Percentiles rank a stretch among this genome's conserved stretches.
Conservation (phyloP, 2,329 filamentous ascomycete genomes). For the Talaromyces sp. region DNA sequence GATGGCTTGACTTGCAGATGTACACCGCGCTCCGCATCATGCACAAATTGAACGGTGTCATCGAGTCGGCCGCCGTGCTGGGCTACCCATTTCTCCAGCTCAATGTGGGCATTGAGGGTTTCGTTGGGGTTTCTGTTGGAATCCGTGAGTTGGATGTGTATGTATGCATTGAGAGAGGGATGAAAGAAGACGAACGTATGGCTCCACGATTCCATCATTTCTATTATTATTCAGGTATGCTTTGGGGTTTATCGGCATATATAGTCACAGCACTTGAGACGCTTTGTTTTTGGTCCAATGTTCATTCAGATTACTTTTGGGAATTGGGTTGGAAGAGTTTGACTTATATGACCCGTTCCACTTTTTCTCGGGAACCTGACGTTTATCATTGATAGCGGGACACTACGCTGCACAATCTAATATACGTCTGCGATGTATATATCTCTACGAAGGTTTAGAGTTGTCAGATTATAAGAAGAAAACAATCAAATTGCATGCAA, state of each 20-base stretch:
- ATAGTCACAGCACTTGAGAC: neutral
- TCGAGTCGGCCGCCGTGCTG: conserved; percentile 32
- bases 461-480: neutral
- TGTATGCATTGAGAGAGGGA: neutral
- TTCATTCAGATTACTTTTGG: neutral
- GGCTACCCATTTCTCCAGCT: conserved; percentile 33
- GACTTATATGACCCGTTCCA: neutral
- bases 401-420: neutral
- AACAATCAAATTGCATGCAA: conserved; percentile 10
- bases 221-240: neutral
- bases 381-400: neutral
- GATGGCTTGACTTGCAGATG: conserved; percentile 33
- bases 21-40: conserved; percentile 33
- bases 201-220: neutral
- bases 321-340: neutral
- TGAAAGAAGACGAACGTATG: neutral
- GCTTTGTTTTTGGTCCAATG: neutral
- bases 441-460: neutral
- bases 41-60: conserved; percentile 32
- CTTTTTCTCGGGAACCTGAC: neutral
- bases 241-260: neutral
- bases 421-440: neutral
- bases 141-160: neutral
- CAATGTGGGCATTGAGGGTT: conserved; percentile 22
- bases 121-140: neutral